A percentile compares a stretch with the other conserved stretches of the same genome.
These are phyloP conservation scores for Pholiota adiposa DNA, from an alignment of 1,284 basidiomycete genomes.

Conservation along the genomic window DNA sequence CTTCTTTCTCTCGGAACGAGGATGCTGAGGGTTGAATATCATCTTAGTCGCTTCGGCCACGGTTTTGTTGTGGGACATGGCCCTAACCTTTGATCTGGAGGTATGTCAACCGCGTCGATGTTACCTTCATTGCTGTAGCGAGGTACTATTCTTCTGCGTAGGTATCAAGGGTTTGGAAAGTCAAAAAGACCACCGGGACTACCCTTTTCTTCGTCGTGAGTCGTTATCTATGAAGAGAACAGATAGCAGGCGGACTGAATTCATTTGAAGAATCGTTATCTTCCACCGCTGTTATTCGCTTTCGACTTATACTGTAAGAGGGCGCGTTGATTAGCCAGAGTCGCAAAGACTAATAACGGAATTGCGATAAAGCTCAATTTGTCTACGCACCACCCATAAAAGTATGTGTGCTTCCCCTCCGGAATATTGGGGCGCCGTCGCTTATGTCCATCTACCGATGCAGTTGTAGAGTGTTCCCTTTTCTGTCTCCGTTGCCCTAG, in stretches of 20 bases:
- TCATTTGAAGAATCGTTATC: conserved; percentile 24
- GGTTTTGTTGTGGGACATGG: conserved; percentile 26
- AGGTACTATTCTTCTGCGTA: background rate
- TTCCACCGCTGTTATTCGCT: conserved; percentile 21
- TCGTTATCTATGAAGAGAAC: background rate
- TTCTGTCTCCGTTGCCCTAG: background rate
- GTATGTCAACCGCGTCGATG: conserved; percentile 1
- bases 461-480: conserved; percentile 10
- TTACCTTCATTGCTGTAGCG: too few species aligned
- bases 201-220: conserved; percentile 24
- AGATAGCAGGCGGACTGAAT: background rate
- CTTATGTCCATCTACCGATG: background rate
- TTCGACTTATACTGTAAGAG: conserved; percentile 22
- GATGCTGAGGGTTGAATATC: background rate
- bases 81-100: conserved; percentile 22
- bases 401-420: conserved; percentile 13
- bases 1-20: background rate
- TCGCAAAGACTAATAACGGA: background rate
- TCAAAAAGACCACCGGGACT: conserved; percentile 23
- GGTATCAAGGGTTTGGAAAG: conserved; percentile 23
- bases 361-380: conserved; percentile 22
- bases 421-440: too few species aligned
- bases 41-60: conserved; percentile 22
- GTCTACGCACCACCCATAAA: conserved; percentile 16
- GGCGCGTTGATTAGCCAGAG: background rate